A percentile compares a stretch with the other conserved stretches of the same genome.
These are phyloP conservation scores for Candida corydali DNA, from an alignment of 805 yeast species.

Conservation along the genomic window DNA sequence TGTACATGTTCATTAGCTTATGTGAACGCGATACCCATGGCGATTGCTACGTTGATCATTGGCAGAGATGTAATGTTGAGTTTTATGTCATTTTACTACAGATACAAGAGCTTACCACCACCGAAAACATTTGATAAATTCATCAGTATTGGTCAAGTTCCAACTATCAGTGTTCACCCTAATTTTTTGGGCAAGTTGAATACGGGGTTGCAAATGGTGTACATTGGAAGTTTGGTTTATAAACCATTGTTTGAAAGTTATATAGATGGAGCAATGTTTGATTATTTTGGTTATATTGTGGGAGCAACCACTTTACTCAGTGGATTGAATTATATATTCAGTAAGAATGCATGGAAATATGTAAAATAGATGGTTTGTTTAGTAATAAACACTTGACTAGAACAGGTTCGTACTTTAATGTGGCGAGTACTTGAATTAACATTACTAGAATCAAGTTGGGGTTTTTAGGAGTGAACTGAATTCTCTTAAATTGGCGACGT, in stretches of 20 bases:
- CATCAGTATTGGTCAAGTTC: constrained; percentile 69
- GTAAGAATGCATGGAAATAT: constrained; percentile 64
- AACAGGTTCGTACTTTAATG: constrained; percentile 2
- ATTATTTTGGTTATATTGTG: constrained; percentile 25
- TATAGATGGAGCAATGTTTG: constrained; percentile 14
- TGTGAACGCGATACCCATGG: constrained; percentile 60
- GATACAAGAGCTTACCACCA: constrained; percentile 69
- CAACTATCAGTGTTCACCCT: constrained; percentile 85
- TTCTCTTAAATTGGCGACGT: not conserved
- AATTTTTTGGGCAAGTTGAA: constrained; percentile 81
- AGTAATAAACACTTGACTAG: constrained; percentile 8
- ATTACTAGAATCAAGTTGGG: constrained; percentile 2
- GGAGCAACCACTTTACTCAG: constrained; percentile 67
- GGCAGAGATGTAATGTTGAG: constrained; percentile 82
- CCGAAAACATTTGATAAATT: constrained; percentile 71
- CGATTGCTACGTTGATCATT: constrained; percentile 63
- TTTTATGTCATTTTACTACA: constrained; percentile 62
- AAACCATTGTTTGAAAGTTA: constrained; percentile 27
- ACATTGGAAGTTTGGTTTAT: constrained; percentile 52
- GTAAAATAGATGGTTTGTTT: constrained; percentile 19
- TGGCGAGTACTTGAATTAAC: constrained; percentile 1
- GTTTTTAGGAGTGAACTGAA: not conserved
- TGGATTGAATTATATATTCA: constrained; percentile 72
- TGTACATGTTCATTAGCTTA: constrained; percentile 75
- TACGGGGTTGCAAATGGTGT: constrained; percentile 90